phyloP scores from a whole-genome alignment of 208 protist genomes.

The Plasmodiophora brassicae region DNA sequence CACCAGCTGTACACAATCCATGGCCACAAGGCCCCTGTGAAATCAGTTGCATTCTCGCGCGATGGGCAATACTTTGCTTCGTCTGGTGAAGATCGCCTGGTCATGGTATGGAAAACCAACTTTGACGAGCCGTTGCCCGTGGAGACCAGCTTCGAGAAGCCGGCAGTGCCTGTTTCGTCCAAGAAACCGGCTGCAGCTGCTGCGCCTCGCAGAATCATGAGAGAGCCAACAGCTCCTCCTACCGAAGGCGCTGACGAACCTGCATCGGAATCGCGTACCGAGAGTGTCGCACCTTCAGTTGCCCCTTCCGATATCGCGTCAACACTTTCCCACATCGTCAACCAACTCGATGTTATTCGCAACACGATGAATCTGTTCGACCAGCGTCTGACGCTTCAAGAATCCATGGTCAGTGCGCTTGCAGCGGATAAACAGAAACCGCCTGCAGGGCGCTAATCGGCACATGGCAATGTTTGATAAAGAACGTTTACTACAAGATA shows the following conservation, averaged over 20 bases:
- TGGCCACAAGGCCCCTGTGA: slow-evolving; percentile 55
- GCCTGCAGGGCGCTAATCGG: too few relatives aligned
- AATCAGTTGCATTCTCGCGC: slow-evolving; percentile 52
- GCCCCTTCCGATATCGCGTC: background rate
- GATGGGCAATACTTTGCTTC: slow-evolving; percentile 61
- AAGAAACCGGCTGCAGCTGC: too few relatives aligned
- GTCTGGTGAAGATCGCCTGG: slow-evolving; percentile 51
- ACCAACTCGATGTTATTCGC: slow-evolving; percentile 50
- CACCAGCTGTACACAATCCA: slow-evolving; percentile 71
- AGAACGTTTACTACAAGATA: too few relatives aligned
- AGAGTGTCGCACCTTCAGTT: background rate
- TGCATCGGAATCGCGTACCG: background rate
- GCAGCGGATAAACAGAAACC: background rate
- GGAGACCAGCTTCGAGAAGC: background rate
- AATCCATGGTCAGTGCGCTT: slow-evolving; percentile 31
- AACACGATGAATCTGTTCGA: slow-evolving; percentile 48
- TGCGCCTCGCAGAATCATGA: too few relatives aligned
- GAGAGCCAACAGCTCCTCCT: too few relatives aligned
- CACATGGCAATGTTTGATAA: too few relatives aligned
- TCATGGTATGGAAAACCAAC: slow-evolving; percentile 68
- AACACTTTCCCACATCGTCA: slow-evolving; percentile 38
- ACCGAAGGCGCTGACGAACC: too few relatives aligned
- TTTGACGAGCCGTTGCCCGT: slow-evolving; percentile 54
- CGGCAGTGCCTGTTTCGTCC: background rate
- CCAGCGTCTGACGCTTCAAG: slow-evolving; percentile 45